Evolutionary conservation across 192 early-diverging fungal species (phyloP), one percentile per base, ranked within the genome.

Genomic region (Diversispora eburnea): DNA sequence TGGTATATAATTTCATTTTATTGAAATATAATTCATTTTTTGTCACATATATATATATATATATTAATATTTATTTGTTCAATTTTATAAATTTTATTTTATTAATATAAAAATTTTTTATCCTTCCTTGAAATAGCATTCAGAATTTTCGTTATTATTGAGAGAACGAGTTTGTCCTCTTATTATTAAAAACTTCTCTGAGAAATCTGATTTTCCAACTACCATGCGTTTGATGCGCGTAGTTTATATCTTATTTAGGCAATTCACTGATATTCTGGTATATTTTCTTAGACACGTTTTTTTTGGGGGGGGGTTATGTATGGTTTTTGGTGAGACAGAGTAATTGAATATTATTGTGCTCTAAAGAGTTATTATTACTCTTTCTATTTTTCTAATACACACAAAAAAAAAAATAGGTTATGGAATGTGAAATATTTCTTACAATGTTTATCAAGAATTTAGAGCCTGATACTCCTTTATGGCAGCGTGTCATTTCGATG

Each of bases 361-460:
- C 25, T 59, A 33, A 59, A 59, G 57, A 59, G 57, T 59, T 59
- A 59, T 59, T 22, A 25, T 59, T 59, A 59, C 57, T 59, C 57
- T 59, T 59, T 59, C 25, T 20, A 33, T 59, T 33, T 33, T 33
- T 33, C 2, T 33, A 33, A 33, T 33, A 33, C 25, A 33, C 25
- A 33, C 2, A 33, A 33, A 33, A 33, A 33, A 33, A 15, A 48
- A 25, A 66, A 46, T 79, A 91, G 91, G 76, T 88, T 3, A 91
- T 93, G 70, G 95, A 97, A 75, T 95, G 94, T 83, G 97, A 99
- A 79, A 92, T 98, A 45, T 95, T 98, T 70, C 76, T 99, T 42
- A 90, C 92, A 5, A 90, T 99, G 82, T 87, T 95, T 70, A 87
- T 91, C 47, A 90, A 93, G 71, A 84, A 95, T 22, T 65, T 95